Evolutionary conservation across 2,329 filamentous ascomycete species (phyloP).

Genomic region (Pyrenochaeta sp.): DNA sequence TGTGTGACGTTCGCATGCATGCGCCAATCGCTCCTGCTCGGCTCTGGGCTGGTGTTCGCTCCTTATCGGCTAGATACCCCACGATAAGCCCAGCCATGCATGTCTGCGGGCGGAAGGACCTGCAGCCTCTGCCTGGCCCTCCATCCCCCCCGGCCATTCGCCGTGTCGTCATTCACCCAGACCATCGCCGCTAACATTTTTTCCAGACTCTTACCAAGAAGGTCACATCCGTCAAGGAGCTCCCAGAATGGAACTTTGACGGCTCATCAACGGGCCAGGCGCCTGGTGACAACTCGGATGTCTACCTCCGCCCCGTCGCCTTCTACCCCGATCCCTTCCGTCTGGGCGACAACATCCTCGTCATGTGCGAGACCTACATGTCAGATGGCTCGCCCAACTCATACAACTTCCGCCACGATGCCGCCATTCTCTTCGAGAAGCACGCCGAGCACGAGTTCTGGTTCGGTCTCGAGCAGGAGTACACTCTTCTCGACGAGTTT

Average conservation of each 20-base stretch:
- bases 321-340: slow-evolving; percentile 94
- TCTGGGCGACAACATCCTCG: slow-evolving; percentile 86
- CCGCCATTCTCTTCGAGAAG: slow-evolving; percentile 85
- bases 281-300: slow-evolving; percentile 93
- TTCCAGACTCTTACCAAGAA: slow-evolving; percentile 68
- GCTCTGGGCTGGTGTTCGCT: slow-evolving; percentile 23
- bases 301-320: slow-evolving; percentile 91
- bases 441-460: slow-evolving; percentile 85
- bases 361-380: slow-evolving; percentile 94
- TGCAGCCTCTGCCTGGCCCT: slow-evolving; percentile 11
- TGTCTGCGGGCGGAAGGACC: slow-evolving; percentile 14
- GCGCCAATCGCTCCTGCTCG: slow-evolving; percentile 23
- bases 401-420: slow-evolving; percentile 97
- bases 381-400: slow-evolving; percentile 95
- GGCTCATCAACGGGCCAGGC: slow-evolving; percentile 93
- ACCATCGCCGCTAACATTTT: slow-evolving; percentile 23
- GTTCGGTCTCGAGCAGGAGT: slow-evolving; percentile 99
- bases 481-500: slow-evolving; percentile 86
- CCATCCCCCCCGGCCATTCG: slow-evolving; percentile 10
- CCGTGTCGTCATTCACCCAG: background rate
- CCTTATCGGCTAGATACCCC: slow-evolving; percentile 44
- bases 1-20: slow-evolving; percentile 29
- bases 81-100: slow-evolving; percentile 39
- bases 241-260: slow-evolving; percentile 83
- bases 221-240: slow-evolving; percentile 66